Base-by-base conservation (phyloP, 176 grass and related monocot species). In the Phyllostachys edulis region DNA sequence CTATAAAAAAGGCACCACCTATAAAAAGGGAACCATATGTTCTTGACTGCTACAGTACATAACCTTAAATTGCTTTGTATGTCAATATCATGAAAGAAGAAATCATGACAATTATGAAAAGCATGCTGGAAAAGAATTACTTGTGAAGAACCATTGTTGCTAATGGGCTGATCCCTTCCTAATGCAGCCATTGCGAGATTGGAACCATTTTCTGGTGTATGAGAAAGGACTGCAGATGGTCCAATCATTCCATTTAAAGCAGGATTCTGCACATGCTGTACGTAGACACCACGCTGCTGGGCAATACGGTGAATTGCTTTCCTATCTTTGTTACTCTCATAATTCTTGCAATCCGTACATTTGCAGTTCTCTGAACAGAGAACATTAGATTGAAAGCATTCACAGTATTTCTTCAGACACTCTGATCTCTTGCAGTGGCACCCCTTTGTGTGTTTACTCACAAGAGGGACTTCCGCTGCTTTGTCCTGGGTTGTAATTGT, bases 381-480 rank as follows among this genome's bases (percentile, higher is more conserved):
- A 83, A 90, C 76, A 77, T 82, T 90, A 51, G 57, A 75, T 86
- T 78, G 73, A 42, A 90, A 90, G 66, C 88, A 86, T 36, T 68
- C 84, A 27, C 88, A 86, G 36, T 90, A 90, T 85, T 83, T 90
- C 72, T 90, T 90, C 21, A 90, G 46, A 57, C 84, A 90, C 38
- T 75, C 73, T 39, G 88, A 83, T 81, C 57, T 90, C 79, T 78
- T 90, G 84, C 84, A 90, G 3, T 86, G 57, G 74, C 79, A 90
- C 18, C 84, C 88, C 42, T 73, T 90, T 41, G 69, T 90, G 67
- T 86, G 88, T 27, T 82, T 86, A 63, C 57, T 75, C 18, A 72
- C 72, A 75, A 82, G 41, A 67, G 18, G 64, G 41, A 60, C 42
- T 20, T 86, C 57, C 38, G 78, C 40, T 67, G 66, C 57, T 81